Base-by-base conservation (phyloP, 2,329 filamentous ascomycete species). In the Penicillium sclerotiorum region DNA sequence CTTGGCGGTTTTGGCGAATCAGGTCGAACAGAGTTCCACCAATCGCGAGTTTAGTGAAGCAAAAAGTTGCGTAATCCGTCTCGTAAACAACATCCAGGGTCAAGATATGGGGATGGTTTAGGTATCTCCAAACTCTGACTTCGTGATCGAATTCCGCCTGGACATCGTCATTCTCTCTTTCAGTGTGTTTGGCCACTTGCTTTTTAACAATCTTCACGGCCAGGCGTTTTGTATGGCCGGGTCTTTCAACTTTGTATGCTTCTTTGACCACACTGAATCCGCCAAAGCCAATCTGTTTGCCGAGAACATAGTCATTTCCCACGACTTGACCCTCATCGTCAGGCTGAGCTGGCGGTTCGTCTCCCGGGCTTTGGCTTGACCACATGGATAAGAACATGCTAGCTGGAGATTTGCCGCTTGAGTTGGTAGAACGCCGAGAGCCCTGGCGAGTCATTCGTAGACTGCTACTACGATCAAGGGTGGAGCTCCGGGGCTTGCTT, bases 191-290 rank as follows among this genome's bases (percentile, higher is more conserved):
- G 9, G 70, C 65, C 18, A 84, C 73, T 42, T 79, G 73, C 61
- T 85, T 86, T 54, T 79, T 82, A 15, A 88, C 83, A 57, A 88
- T 85, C 64, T 88, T 88, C 54, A 88, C 85, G 2, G 85, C 85
- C 8, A 74, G 64, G 15, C 66, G 67, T 45, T 79, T 78, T n/a
- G 80, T 76, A 35, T 78, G 73, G 32, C 79, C 78, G 42, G 76
- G 71, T 25, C 78, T 79, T 43, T 82, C 78, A 38, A 87, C 79
- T 47, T 83, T 86, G 52, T 78, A 83, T 7, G 85, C 84, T 67
- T 88, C 84, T 61, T 85, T 86, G 27, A 88, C 82, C 1, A 81
- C 76, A 55, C 83, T 86, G 66, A 87, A 87, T 4, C 85, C 85
- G 21, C 85, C 85, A 54, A 76, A 81, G 3, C 83, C 85, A 51